These are phyloP conservation scores for Cytospora schulzeri DNA, from an alignment of 2,329 filamentous ascomycete species.

Conservation along the genomic window DNA sequence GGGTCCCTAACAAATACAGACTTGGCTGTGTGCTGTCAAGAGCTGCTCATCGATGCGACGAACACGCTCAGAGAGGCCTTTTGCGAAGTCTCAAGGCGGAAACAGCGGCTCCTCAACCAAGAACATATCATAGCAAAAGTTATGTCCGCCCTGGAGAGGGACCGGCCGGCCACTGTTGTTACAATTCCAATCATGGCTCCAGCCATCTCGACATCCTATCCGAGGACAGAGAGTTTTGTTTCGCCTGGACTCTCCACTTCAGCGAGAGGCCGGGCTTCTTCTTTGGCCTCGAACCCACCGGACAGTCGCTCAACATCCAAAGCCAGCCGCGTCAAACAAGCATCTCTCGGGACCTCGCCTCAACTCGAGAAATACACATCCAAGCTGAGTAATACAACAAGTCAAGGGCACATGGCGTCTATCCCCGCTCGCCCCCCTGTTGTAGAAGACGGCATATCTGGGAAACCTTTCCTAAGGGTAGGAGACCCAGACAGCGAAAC, in stretches of 20 bases:
- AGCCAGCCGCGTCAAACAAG: slow-evolving; percentile 10
- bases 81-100: slow-evolving; percentile 50
- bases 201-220: slow-evolving; percentile 9
- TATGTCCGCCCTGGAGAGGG: slow-evolving; percentile 37
- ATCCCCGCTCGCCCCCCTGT: slow-evolving; percentile 31
- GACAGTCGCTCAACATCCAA: slow-evolving; percentile 14
- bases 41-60: slow-evolving; percentile 49
- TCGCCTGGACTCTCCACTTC: slow-evolving; percentile 23
- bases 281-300: slow-evolving; percentile 18
- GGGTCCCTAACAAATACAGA: slow-evolving; percentile 37
- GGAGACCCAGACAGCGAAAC: slow-evolving; percentile 28
- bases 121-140: slow-evolving; percentile 51
- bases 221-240: slow-evolving; percentile 23
- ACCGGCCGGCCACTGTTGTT: slow-evolving; percentile 17
- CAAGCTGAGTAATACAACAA: slow-evolving; percentile 9
- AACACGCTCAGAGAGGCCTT: slow-evolving; percentile 52
- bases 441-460: slow-evolving; percentile 55
- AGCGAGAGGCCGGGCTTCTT: slow-evolving; percentile 23
- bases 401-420: background rate
- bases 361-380: slow-evolving; percentile 31
- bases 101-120: slow-evolving; percentile 43
- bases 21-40: slow-evolving; percentile 50
- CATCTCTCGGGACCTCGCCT: slow-evolving; percentile 15
- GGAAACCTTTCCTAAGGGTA: slow-evolving; percentile 56
- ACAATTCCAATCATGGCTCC: slow-evolving; percentile 11